Percentiles rank a stretch among this genome's conserved stretches.
Evolutionary conservation across 176 grass and related monocot species (phyloP).

Genomic region (Secale cereale): DNA sequence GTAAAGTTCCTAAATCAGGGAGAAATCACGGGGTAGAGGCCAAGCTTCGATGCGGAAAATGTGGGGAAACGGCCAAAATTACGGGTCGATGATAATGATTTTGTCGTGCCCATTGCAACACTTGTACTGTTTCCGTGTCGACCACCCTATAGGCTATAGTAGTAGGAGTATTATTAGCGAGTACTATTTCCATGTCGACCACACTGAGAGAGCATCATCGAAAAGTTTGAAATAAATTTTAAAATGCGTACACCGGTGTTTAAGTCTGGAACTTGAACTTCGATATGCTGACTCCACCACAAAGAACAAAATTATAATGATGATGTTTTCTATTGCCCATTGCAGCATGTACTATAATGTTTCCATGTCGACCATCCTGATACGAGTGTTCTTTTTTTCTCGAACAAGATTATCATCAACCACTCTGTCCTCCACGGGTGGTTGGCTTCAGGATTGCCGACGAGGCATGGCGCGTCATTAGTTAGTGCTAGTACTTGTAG

Average conservation of each 20-base stretch:
- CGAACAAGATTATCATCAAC: not conserved
- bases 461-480: not conserved
- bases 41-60: not conserved
- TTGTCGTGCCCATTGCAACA: not conserved
- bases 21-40: not conserved
- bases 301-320: no score
- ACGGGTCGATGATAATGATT: not conserved
- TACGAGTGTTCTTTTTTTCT: not conserved
- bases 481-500: not conserved
- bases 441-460: not conserved
- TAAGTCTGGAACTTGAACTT: no score
- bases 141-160: no score
- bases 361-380: no score
- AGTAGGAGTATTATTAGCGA: no score
- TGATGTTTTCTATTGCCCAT: no score
- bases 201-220: no score
- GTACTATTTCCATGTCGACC: no score
- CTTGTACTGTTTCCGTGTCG: not conserved
- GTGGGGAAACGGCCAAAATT: not conserved
- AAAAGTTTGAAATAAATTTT: no score
- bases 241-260: no score
- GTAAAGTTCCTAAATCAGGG: not conserved
- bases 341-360: no score
- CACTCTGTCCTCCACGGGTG: not conserved
- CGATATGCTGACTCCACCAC: no score